Evolutionary conservation across 352 stramenopile genomes (phyloP).

Genomic region (Phytopythium montanum): DNA sequence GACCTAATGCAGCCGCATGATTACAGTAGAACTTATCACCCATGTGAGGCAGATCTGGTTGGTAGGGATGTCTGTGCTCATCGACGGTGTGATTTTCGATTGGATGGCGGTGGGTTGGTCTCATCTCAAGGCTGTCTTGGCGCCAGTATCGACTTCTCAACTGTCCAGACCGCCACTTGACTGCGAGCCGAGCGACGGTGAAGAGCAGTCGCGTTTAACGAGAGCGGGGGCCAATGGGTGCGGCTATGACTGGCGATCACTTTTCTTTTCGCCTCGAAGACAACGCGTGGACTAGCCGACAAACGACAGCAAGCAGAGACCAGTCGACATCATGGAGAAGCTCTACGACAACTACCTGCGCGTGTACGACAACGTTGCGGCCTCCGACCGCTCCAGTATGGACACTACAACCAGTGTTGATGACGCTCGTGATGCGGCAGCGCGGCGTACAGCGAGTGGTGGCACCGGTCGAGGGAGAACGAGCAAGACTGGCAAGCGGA

Average conservation of each 20-base stretch:
- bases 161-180: too few relatives aligned
- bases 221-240: too few relatives aligned
- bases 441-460: background rate
- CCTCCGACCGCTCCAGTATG: background rate
- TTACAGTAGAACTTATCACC: background rate
- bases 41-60: too few relatives aligned
- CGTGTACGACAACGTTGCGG: background rate
- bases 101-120: too few relatives aligned
- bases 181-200: too few relatives aligned
- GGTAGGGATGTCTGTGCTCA: too few relatives aligned
- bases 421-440: background rate
- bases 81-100: too few relatives aligned
- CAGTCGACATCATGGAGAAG: background rate
- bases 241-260: background rate
- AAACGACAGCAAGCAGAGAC: background rate
- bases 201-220: too few relatives aligned
- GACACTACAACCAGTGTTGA: background rate
- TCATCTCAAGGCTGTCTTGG: too few relatives aligned
- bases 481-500: background rate
- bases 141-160: too few relatives aligned
- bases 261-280: background rate
- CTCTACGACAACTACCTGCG: background rate
- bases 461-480: background rate
- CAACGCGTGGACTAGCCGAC: background rate
- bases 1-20: background rate